A percentile compares a stretch with the other conserved stretches of the same genome.
These are phyloP conservation scores for Daedalea quercina DNA, from an alignment of 768 basidiomycete genomes.

Conservation along the genomic window DNA sequence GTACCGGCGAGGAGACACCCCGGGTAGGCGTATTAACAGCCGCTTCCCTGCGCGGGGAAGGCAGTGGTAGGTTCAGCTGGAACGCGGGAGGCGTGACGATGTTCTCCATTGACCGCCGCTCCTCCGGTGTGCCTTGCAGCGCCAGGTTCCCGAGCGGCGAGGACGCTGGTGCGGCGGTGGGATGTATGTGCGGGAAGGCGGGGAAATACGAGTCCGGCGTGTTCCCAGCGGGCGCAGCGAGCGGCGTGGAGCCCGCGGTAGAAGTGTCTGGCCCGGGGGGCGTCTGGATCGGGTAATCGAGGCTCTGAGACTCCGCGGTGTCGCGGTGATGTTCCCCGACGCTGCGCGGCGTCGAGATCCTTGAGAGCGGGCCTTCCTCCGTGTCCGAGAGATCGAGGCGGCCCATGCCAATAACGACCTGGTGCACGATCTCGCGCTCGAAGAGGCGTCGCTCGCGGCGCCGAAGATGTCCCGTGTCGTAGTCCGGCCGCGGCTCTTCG, in stretches of 20 bases:
- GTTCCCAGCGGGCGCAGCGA: background rate
- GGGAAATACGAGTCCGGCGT: constrained; percentile 11
- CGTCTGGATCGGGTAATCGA: background rate
- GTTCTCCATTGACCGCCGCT: background rate
- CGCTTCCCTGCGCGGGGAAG: background rate
- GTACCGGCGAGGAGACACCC: background rate
- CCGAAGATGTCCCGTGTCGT: constrained; percentile 42
- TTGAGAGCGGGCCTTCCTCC: background rate
- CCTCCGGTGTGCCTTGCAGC: background rate
- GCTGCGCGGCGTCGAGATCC: constrained; percentile 2
- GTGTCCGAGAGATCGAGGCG: constrained; percentile 39
- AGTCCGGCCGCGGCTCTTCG: constrained; percentile 26
- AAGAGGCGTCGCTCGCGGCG: constrained; percentile 54
- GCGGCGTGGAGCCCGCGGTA: constrained; percentile 1
- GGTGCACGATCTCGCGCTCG: constrained; percentile 75
- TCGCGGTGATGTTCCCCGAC: background rate
- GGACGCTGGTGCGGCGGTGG: background rate
- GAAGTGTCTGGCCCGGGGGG: constrained; percentile 1
- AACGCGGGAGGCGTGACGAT: background rate
- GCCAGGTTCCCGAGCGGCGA: background rate
- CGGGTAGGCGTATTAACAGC: background rate
- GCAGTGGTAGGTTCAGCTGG: background rate
- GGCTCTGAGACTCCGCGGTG: background rate
- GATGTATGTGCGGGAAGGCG: background rate
- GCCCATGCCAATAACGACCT: constrained; percentile 88